Base-by-base conservation (phyloP, 768 basidiomycete species). In the Jaapia argillacea region DNA sequence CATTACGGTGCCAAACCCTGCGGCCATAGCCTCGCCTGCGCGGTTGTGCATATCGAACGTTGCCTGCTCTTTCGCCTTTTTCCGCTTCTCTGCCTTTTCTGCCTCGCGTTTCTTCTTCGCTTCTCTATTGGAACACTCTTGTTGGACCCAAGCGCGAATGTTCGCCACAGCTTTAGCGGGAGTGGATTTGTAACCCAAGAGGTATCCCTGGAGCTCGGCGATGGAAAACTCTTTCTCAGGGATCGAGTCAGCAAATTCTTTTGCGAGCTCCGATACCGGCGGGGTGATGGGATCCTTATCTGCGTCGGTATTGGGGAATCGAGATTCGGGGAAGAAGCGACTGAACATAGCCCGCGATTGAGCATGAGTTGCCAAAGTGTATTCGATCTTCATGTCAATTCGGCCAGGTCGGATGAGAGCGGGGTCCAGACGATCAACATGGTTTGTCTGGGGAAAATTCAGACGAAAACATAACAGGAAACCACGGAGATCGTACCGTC, bases 181-280 rank as follows among this genome's bases (percentile, higher is more conserved):
- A 59, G 43, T 59, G 66, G 44, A 64, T 56, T 14, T 61, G 55
- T 56, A 13, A 56, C 43, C 50, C 12, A 81, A 61, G 10, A 81
- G 62, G 55, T 70, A 81, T 1, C 77, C 75, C 51, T 81, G 79
- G 2, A 83, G 62, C 44, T 79, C 75, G 0, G 80, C 77, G 0
- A 74, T 72, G 24, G 75, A 74, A 51, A 79, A 74, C 45, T 68
- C 66, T 37, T 68, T 50, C 7, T 65, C 56, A 0, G 79, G 76
- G 20, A 81, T 56, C 2, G 46, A 45, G 0, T 54, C 47, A 0
- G 69, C 61, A 51, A 79, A 81, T 22, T 54, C 36, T 3, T 53
- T 44, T 0, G 74, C 68, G n/a, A 74, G 65, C n/a, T 26, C 6
- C 12, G 33, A 14, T 40, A 33, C 3, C 16, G 31, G 31, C 10